These are phyloP conservation scores for Fusarium xylarioides DNA, from an alignment of 2,329 filamentous ascomycete species.

Conservation along the genomic window DNA sequence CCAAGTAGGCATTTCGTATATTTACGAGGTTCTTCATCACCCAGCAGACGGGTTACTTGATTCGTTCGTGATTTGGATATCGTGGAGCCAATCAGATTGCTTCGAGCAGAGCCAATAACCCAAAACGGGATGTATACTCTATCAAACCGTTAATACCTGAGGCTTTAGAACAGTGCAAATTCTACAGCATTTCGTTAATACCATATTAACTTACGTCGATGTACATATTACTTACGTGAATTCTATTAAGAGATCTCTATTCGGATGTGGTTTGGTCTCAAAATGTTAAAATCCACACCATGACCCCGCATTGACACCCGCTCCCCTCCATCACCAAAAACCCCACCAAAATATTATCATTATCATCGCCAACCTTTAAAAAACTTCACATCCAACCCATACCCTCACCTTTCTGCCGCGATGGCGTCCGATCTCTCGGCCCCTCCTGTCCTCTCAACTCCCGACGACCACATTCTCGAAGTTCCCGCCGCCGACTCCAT, in stretches of 20 bases:
- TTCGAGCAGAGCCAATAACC: background rate
- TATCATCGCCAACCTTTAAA: conserved; percentile 19
- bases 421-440: conserved; percentile 61
- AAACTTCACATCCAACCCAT: background rate
- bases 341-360: conserved; percentile 37
- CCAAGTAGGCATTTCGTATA: background rate
- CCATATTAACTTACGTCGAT: no score
- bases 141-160: no score
- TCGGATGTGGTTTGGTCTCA: background rate
- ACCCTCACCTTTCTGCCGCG: background rate
- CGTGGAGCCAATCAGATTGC: background rate
- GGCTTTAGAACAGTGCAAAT: rapidly evolving
- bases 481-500: conserved; percentile 54
- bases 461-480: conserved; percentile 67
- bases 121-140: background rate
- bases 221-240: background rate
- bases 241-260: background rate
- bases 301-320: conserved; percentile 46
- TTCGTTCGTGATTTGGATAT: conserved; percentile 1
- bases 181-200: no score
- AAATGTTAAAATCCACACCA: background rate
- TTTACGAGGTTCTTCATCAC: background rate
- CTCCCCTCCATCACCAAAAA: conserved; percentile 24
- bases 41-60: background rate
- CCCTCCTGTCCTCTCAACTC: conserved; percentile 70